Conservation (phyloP, 148 eudicot species). For the Fallopia convolvulus region DNA sequence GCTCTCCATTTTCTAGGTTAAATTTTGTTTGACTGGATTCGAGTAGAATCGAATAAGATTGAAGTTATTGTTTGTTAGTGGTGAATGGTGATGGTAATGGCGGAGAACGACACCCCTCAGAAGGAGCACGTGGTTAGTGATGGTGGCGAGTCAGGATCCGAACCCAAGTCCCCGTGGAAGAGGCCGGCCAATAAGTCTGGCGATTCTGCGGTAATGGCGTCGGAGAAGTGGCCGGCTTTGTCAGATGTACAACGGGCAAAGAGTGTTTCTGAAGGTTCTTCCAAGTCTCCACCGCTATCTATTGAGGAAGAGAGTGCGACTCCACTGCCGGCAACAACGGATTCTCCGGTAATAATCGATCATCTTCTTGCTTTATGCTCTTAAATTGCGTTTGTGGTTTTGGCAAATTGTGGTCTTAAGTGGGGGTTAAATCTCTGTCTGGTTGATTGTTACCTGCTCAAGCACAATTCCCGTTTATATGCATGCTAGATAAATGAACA, state of each 20-base stretch:
- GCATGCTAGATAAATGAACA: neutral
- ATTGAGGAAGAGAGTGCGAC: conserved; percentile 1
- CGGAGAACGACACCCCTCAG: conserved; percentile 26
- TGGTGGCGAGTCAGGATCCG: conserved; percentile 7
- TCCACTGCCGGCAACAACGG: conserved; percentile 11
- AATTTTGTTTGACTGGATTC: neutral
- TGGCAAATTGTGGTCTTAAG: neutral
- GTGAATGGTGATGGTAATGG: conserved; percentile 24
- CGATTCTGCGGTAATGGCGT: conserved; percentile 17
- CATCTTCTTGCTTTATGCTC: neutral
- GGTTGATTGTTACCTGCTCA: neutral
- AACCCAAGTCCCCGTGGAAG: conserved; percentile 50
- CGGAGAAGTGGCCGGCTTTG: conserved; percentile 50
- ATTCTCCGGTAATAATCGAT: conserved; percentile 11
- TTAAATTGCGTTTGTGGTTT: neutral
- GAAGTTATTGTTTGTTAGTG: neutral
- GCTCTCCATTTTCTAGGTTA: neutral
- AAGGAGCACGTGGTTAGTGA: conserved; percentile 20
- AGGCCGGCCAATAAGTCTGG: conserved; percentile 11
- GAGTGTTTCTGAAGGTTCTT: conserved; percentile 13
- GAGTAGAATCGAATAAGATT: neutral
- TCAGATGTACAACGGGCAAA: conserved; percentile 32
- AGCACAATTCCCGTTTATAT: conserved; percentile 6
- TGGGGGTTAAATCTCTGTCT: neutral
- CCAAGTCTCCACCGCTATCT: conserved; percentile 7